Base-by-base conservation (phyloP, 306 rosid genomes). In the Vachellia pachyceras region DNA sequence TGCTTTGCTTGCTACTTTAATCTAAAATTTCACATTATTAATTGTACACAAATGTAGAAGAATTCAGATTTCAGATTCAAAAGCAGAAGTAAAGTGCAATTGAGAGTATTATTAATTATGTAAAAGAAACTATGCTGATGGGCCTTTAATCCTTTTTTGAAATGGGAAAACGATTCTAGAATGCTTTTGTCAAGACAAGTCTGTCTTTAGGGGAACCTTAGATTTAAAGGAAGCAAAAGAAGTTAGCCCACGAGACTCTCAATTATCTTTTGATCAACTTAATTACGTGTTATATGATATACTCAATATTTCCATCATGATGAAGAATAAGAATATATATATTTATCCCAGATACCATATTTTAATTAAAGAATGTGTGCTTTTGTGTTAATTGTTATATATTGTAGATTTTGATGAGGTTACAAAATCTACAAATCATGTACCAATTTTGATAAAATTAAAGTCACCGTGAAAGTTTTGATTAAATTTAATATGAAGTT, bases 311-410 rank as follows among this genome's bases (percentile, higher is more conserved):
- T 44, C 37, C 81, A 75, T 80, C 42, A 25, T 50, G 90, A 61
- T 78, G 85, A 85, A 90, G 12, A 11, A 17, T 3, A 83, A 47
- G 77, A 72, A n/a, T n/a, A 88, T 87, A 50, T 73, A 78, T 89
- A 69, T 85, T 83, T 85, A 84, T 89, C 89, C 87, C 23, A 9
- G 15, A 22, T 15, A 49, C 55, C 14, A 15, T 6, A 0, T 17
- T 50, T 52, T 5, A n/a, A 14, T 15, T 49, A 13, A 4, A 0
- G 20, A 18, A 17, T 40, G 7, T 40, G 7, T 6, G 7, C 6
- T 2, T 29, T 1, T 29, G 33, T 29, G 33, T 29, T 29, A 29
- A 29, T 29, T 29, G 33, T 29, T 29, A 29, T 29, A 29, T 29
- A 0, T 29, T 29, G 33, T 29, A 29, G 33, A 29, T 29, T 29